Base-by-base conservation (phyloP, 306 rosid species). In the Inga laurina region DNA sequence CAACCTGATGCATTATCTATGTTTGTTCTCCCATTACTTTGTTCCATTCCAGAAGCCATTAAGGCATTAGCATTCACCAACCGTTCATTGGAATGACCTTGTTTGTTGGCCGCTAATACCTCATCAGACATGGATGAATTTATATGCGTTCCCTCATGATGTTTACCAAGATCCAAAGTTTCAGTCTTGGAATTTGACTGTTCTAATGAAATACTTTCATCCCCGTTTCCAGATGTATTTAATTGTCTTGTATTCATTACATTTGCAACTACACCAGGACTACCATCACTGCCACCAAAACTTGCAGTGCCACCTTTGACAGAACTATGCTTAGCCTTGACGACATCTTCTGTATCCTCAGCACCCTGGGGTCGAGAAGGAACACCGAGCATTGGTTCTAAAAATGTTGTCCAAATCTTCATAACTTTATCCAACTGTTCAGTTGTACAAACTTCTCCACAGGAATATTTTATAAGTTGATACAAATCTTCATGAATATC, bases 381-480 rank as follows among this genome's bases (percentile, higher is more conserved):
- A 78, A 97, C 97, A 86, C 98, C 94, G 49, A 94, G 91, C 89
- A 94, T 72, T 76, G 99, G 97, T 85, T 97, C 99, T 34, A 97
- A 78, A 82, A 97, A 97, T 54, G 97, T 92, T 82, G 97, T 94
- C 99, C 99, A 97, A 76, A 97, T 84, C 95, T 94, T 97, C 98
- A 91, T 88, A 62, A 94, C 95, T 89, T 94, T 97, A 85, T 93
- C 99, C 89, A 94, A 86, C 46, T 92, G 97, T 82, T 97, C 99
- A 0, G 97, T 88, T 15, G 98, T 90, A 74, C 98, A 97, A 85
- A 97, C 89, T 90, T 97, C 99, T 82, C 95, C 97, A 87, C 98
- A 94, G 8, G 99, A 97, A 84, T 92, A 97, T 80, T 97, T 92
- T 61, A 97, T 86, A 32, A 97, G 98, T 88, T 94, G 98, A 85